Evolutionary conservation across 768 basidiomycete species (phyloP), one percentile per base, ranked within the genome.

Genomic region (Boletus rex-veris): DNA sequence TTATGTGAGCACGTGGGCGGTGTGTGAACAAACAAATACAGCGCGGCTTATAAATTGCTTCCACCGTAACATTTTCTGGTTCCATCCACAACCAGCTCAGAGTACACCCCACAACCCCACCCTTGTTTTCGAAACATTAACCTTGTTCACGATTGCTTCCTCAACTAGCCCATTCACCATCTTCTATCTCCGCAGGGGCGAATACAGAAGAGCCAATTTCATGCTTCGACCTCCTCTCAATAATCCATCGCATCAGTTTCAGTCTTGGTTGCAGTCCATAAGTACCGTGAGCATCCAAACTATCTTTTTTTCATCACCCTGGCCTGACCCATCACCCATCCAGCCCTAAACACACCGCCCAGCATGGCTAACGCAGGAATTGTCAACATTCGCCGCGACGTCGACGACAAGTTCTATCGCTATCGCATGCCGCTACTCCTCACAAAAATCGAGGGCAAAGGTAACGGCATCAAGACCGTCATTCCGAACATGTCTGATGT

Each of bases 381-480:
- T 69, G 92, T 95, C 52, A 95, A 95, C 78, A 89, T 95, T 69
- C 89, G 92, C 74, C 90, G 92, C 64, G 92, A 95, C 76, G 91
- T 95, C 77, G 90, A 93, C 75, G 92, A 96, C 80, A 92, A 92
- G 74, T 95, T 94, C 71, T 95, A 95, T 72, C 92, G 92, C 62
- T 94, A 94, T 81, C 90, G 92, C 60, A 99, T 99, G 97, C 97
- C 97, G 52, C 70, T 94, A 54, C 83, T 99, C 58, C 80, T 83
- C 59, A 96, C 90, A 58, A 98, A 98, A 78, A 94, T 98, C 35
- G 97, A 99, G 76, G 97, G 97, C 65, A 95, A 94, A 73, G 97
- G 97, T 56, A 99, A 99, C 71, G 97, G 97, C 65, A 98, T 99
- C 76, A 99, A 99, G 78, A 99, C 97, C 43, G 95, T 99, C 67